Evolutionary conservation across 192 early-diverging fungal species (phyloP), one percentile per base, ranked within the genome.

Genomic region (Pilobolus umbonatus): DNA sequence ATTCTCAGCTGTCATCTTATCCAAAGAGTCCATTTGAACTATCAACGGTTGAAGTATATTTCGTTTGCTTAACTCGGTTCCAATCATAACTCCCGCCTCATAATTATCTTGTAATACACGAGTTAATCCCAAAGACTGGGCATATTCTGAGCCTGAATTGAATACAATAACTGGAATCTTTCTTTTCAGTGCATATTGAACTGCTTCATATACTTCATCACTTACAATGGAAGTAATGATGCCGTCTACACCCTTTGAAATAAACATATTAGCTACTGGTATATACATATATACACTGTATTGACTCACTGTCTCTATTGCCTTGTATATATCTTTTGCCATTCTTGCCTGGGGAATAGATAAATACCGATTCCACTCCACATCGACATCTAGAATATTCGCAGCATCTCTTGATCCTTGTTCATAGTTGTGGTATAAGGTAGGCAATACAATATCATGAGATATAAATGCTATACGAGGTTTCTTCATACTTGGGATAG

Each of bases 361-460:
- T 14, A 36, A 24, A 24, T 53, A 48, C 21, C 54, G 53, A 26
- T 64, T 64, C 62, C 62, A 64, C 12, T 36, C 34, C 14, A 64
- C 12, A 49, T 64, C 46, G 7, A 57, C 31, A 34, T 50, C 55
- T n/a, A 64, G 24, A 25, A 64, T 29, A 6, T 39, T 24, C 14
- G 62, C 62, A 30, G 62, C 44, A 31, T 64, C 62, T 15, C 31
- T 45, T 15, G 62, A 55, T 10, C 62, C 62, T 64, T 64, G 53
- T 38, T 64, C 62, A 21, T 53, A 55, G 31, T 57, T 44, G 8
- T 55, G 55, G 38, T 36, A 56, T 40, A 48, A 64, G 8, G 38
- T 55, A 31, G 55, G 24, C 19, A 38, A 32, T 28, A 26, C 52
- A 1, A 44, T 32, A 21, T 57, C 54, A 29, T 55, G 62, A 35